A percentile compares a stretch with the other conserved stretches of the same genome.
These are phyloP conservation scores for Cladosporium cucumerinum DNA, from an alignment of 2,329 filamentous ascomycete species.

Conservation along the genomic window DNA sequence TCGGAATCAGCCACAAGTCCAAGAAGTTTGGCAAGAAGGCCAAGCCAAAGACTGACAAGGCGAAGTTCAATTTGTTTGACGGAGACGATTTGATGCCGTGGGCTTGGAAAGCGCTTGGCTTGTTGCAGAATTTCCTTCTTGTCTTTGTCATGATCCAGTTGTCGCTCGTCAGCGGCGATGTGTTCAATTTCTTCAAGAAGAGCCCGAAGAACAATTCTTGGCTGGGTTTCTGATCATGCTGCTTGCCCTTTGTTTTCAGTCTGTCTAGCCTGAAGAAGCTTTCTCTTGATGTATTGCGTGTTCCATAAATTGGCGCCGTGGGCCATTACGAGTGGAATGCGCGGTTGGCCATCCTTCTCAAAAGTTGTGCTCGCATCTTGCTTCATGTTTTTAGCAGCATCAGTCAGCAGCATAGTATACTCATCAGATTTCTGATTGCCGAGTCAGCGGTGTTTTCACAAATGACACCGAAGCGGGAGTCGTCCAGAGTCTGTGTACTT, in stretches of 20 bases:
- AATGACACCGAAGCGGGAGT: background rate
- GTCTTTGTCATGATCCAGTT: background rate
- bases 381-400: background rate
- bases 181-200: background rate
- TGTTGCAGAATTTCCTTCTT: background rate
- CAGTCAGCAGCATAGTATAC: background rate
- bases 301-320: background rate
- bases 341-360: background rate
- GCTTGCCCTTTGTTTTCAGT: background rate
- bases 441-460: background rate
- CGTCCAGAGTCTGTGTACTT: background rate
- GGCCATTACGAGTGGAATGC: background rate
- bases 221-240: background rate
- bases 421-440: background rate
- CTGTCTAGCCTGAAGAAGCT: background rate
- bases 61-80: background rate
- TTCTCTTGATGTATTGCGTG: background rate
- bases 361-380: background rate
- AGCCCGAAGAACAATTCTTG: background rate
- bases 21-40: background rate
- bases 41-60: background rate
- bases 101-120: background rate
- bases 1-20: background rate
- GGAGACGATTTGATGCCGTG: background rate
- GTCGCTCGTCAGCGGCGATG: background rate